Evolutionary conservation across 352 stramenopile species (phyloP).

Genomic region (Saprolegnia diclina): DNA sequence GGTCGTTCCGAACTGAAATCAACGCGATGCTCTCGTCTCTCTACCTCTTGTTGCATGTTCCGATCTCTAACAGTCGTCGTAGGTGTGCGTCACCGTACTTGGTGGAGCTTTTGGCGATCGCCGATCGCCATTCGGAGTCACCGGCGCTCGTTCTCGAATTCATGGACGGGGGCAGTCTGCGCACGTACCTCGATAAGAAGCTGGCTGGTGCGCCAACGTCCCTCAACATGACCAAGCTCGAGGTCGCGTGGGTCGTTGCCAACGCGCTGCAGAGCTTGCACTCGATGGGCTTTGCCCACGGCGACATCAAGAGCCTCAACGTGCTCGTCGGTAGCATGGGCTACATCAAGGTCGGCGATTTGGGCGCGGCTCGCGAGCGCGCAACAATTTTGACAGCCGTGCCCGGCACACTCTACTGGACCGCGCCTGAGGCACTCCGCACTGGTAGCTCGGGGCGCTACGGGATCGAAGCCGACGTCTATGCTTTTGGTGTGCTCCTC

Average conservation of each 20-base stretch:
- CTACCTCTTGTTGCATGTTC: too few relatives aligned
- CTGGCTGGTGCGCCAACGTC: not conserved
- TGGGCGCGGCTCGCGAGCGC: not conserved
- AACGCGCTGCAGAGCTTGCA: not conserved
- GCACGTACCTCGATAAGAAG: not conserved
- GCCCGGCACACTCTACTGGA: not conserved
- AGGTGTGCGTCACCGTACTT: not conserved
- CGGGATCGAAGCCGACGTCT: not conserved
- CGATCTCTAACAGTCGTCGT: not conserved
- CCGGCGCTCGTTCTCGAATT: not conserved
- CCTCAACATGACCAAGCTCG: not conserved
- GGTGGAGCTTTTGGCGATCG: not conserved
- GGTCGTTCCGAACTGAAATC: too few relatives aligned
- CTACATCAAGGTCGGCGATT: not conserved
- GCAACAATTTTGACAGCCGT: not conserved
- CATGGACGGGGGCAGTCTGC: not conserved
- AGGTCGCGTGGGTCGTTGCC: not conserved
- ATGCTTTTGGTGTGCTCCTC: slow-evolving; percentile 2
- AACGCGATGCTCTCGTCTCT: too few relatives aligned
- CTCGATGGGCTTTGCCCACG: not conserved
- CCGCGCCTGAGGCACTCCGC: not conserved
- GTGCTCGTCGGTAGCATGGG: not conserved
- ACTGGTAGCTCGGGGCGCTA: not conserved
- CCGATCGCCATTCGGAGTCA: not conserved
- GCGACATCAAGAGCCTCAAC: slow-evolving; percentile 15